Percentiles rank a stretch among this genome's conserved stretches.
These are phyloP conservation scores for Lepiota venenata DNA, from an alignment of 768 basidiomycete species.

Conservation along the genomic window DNA sequence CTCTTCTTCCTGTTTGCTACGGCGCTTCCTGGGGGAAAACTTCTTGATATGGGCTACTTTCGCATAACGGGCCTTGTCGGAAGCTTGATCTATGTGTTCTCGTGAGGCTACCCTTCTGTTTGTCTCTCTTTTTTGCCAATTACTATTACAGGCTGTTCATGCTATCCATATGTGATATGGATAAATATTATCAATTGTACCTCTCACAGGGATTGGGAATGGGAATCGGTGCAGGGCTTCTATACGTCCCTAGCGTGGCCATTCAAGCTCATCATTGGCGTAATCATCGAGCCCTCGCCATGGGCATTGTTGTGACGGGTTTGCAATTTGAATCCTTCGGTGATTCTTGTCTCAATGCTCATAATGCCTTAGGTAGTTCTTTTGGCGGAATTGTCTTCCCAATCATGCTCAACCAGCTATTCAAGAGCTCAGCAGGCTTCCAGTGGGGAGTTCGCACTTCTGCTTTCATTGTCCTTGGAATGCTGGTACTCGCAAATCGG, in stretches of 20 bases:
- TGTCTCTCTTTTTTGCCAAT: neutral
- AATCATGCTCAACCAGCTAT: too few species aligned
- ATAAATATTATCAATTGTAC: conserved; percentile 27
- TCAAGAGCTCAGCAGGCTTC: conserved; percentile 37
- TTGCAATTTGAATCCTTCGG: too few species aligned
- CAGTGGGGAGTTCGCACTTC: conserved; percentile 42
- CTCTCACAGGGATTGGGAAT: conserved; percentile 44
- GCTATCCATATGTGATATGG: conserved; percentile 6
- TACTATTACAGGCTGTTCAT: conserved; percentile 4
- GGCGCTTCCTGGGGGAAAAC: conserved; percentile 23
- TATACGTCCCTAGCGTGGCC: conserved; percentile 40
- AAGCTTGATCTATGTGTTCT: conserved; percentile 15
- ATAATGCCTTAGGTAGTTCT: conserved; percentile 15
- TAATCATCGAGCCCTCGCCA: conserved; percentile 37
- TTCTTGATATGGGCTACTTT: conserved; percentile 33
- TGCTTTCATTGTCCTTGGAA: conserved; percentile 32
- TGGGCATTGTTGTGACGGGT: conserved; percentile 25
- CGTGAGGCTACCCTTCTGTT: conserved; percentile 15
- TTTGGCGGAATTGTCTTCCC: conserved; percentile 35
- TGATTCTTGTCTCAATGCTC: neutral
- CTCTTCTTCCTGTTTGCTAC: conserved; percentile 24
- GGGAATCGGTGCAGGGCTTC: conserved; percentile 38
- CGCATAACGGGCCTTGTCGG: conserved; percentile 1
- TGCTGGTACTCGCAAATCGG: conserved; percentile 34
- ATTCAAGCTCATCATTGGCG: too few species aligned